Percentiles rank a stretch among this genome's conserved stretches.
These are phyloP conservation scores for Strigomonas oncopelti DNA, from an alignment of 208 protist species.

Conservation along the genomic window DNA sequence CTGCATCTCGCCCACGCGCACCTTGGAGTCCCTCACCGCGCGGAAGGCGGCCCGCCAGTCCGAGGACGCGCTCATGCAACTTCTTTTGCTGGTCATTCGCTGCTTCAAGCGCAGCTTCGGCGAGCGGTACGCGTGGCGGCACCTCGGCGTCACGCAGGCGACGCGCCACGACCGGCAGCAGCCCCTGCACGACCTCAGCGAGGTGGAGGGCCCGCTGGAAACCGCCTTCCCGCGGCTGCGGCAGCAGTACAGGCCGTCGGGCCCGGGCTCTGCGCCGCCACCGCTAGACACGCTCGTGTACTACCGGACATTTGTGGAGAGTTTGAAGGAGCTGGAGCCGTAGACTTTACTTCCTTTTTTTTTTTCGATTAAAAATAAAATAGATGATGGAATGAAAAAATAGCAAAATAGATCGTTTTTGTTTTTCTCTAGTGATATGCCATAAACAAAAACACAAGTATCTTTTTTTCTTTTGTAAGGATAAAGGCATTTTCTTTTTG, in stretches of 20 bases:
- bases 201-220: slow-evolving; percentile 20
- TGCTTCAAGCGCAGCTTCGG: slow-evolving; percentile 74
- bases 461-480: slow-evolving; percentile 1
- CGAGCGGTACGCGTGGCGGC: slow-evolving; percentile 63
- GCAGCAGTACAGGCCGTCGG: slow-evolving; percentile 25
- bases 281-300: slow-evolving; percentile 70
- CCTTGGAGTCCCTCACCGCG: slow-evolving; percentile 41
- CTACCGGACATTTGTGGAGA: slow-evolving; percentile 59
- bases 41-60: slow-evolving; percentile 27
- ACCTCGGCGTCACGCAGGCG: slow-evolving; percentile 70
- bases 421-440: neutral
- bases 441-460: neutral
- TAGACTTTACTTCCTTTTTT: slow-evolving; percentile 6
- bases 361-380: slow-evolving; percentile 2
- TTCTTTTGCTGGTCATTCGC: slow-evolving; percentile 52
- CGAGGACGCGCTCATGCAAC: slow-evolving; percentile 43
- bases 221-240: slow-evolving; percentile 50
- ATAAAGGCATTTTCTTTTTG: neutral
- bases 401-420: neutral
- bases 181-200: neutral
- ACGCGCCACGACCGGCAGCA: slow-evolving; percentile 37
- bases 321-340: slow-evolving; percentile 24
- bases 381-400: neutral
- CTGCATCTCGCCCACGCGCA: slow-evolving; percentile 43
- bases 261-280: slow-evolving; percentile 23